Base-by-base conservation (phyloP, 1,284 basidiomycete genomes). In the Austropuccinia psidii region DNA sequence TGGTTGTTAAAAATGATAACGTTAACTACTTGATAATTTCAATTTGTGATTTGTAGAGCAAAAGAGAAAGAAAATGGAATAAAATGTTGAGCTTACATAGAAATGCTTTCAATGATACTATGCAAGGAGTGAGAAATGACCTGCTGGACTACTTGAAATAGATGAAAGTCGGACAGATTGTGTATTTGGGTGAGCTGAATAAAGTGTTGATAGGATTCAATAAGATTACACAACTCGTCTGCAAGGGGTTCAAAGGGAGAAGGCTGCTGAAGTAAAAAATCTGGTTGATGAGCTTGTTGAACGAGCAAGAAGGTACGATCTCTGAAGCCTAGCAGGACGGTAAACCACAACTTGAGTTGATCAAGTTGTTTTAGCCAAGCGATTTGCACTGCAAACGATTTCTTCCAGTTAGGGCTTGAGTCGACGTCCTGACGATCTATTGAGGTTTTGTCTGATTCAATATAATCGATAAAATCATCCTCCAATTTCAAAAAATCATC, bases 141-240 rank as follows among this genome's bases (percentile, higher is more conserved):
- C 49, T 50, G 43, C 24, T 66, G 47, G 45, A 66, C 50, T 37
- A 45, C 37, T 8, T 52, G n/a, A 31, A 49, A 66, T 11, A 66
- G 31, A 45, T 50, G 21, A 29, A 66, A 50, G 21, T 50, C 41
- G 13, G 39, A 21, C 37, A 17, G 19, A 29, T 50, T n/a, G 33
- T 33, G 35, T 4, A 33, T 19, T 3, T 4, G 49, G 4, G 39
- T 6, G n/a, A 61, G 58, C 11, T 13, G 33, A 21, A 29, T 49
- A 33, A 49, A 52, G 33, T 66, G 27, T 66, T 66, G 62, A 37
- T 66, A 66, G 3, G 49, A 52, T 52, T 52, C 19, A n/a, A 66
- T 21, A 4, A 66, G 19, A 8, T 49, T 45, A 45, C 47, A 66
- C 24, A 66, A 17, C 24, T 35, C n/a, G 11, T 64, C 60, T 29